These are phyloP conservation scores for Parachaetomium inaequale DNA, from an alignment of 495 filamentous ascomycete genomes.

Conservation along the genomic window DNA sequence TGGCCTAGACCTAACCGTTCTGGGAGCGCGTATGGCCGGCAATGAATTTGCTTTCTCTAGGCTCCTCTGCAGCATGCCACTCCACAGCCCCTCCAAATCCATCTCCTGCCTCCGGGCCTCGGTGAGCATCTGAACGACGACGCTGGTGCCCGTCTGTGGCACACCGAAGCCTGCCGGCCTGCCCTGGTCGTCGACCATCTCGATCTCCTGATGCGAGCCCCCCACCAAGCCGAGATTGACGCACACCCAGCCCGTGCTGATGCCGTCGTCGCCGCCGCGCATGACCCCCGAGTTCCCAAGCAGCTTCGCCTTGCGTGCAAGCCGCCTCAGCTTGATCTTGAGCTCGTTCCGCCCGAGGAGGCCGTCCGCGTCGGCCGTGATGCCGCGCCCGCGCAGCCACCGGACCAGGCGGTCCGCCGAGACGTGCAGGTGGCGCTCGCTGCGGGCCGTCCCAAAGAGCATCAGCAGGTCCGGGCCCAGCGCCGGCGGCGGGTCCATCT, in stretches of 20 bases:
- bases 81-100: slow-evolving; percentile 80
- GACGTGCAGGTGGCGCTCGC: slow-evolving; percentile 88
- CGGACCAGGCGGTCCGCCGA: slow-evolving; percentile 85
- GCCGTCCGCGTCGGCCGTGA: slow-evolving; percentile 78
- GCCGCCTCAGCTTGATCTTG: slow-evolving; percentile 78
- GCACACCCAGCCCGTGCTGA: slow-evolving; percentile 92
- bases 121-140: slow-evolving; percentile 90
- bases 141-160: slow-evolving; percentile 47
- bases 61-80: slow-evolving; percentile 30
- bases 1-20: background rate
- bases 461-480: slow-evolving; percentile 86
- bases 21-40: background rate
- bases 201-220: slow-evolving; percentile 41
- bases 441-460: slow-evolving; percentile 89
- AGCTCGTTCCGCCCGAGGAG: slow-evolving; percentile 85
- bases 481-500: slow-evolving; percentile 78
- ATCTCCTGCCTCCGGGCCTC: slow-evolving; percentile 79
- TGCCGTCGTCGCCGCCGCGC: slow-evolving; percentile 67
- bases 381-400: slow-evolving; percentile 72
- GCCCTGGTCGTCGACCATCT: slow-evolving; percentile 42
- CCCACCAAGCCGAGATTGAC: slow-evolving; percentile 77
- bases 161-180: slow-evolving; percentile 74
- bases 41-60: slow-evolving; percentile 8
- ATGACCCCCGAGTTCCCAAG: slow-evolving; percentile 51
- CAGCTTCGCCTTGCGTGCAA: slow-evolving; percentile 72